Conservation (phyloP, 2,329 filamentous ascomycete genomes). For the Sporothrix brunneoviolacea region DNA sequence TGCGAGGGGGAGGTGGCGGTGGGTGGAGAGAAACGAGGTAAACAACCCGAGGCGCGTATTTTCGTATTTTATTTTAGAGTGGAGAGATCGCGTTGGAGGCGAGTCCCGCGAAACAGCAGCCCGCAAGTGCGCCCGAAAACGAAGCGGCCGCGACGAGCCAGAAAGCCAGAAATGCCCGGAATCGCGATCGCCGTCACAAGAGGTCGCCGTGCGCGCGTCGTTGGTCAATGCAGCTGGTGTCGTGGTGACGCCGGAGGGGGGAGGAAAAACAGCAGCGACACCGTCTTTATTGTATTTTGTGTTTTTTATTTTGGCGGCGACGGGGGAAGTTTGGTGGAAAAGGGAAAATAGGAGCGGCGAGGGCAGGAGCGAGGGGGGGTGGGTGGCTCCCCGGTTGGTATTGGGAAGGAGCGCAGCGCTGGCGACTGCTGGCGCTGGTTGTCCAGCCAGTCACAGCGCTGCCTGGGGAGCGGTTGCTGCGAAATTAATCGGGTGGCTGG, state of each 20-base stretch:
- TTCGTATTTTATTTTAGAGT: constrained; percentile 12
- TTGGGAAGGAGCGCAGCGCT: constrained; percentile 1
- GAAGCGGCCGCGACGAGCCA: neutral
- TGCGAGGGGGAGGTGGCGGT: neutral
- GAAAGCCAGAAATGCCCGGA: neutral
- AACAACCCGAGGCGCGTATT: constrained; percentile 12
- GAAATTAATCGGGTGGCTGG: constrained; percentile 23
- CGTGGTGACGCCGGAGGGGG: neutral
- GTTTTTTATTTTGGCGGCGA: constrained; percentile 3
- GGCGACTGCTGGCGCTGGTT: constrained; percentile 4
- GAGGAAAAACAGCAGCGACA: neutral
- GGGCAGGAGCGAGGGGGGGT: constrained; percentile 7
- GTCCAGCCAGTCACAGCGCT: constrained; percentile 14
- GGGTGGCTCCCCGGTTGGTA: constrained; percentile 6
- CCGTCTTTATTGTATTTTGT: constrained; percentile 1
- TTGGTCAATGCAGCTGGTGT: neutral
- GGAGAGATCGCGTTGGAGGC: constrained; percentile 11
- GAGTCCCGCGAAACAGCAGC: no score
- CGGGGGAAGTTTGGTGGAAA: constrained; percentile 1
- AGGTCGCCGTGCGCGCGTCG: neutral
- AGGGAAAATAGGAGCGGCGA: neutral
- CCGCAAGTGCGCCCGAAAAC: no score
- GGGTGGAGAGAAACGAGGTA: constrained; percentile 3
- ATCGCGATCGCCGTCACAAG: neutral
- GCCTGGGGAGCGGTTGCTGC: neutral